Evolutionary conservation across 495 filamentous ascomycete species (phyloP).

Genomic region (Xeromyces bisporus): DNA sequence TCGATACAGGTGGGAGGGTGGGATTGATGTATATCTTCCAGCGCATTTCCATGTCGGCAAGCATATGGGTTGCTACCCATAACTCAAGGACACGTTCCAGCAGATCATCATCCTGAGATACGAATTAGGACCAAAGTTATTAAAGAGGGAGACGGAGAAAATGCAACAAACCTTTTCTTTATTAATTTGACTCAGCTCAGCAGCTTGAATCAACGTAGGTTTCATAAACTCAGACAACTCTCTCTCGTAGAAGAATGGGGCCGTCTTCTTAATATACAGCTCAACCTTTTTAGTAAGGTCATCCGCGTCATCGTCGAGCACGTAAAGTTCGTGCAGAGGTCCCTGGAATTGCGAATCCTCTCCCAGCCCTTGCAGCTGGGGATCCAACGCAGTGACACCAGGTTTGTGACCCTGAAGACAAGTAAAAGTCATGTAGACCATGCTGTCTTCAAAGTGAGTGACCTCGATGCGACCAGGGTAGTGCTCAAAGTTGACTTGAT

Average conservation of each 20-base stretch:
- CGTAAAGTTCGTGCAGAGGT: conserved; percentile 28
- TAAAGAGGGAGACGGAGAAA: not conserved
- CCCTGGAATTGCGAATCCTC: conserved; percentile 27
- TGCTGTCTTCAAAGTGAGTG: conserved; percentile 46
- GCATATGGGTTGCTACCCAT: conserved; percentile 58
- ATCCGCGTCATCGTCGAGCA: conserved; percentile 50
- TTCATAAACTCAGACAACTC: conserved; percentile 54
- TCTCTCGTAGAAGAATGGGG: conserved; percentile 41
- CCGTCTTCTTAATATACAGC: conserved; percentile 48
- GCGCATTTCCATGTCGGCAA: conserved; percentile 46
- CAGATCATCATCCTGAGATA: conserved; percentile 33
- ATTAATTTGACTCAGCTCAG: conserved; percentile 34
- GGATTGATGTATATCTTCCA: conserved; percentile 47
- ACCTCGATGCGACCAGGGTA: conserved; percentile 48
- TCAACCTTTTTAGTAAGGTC: conserved; percentile 52
- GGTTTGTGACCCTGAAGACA: conserved; percentile 30
- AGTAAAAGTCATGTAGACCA: conserved; percentile 33
- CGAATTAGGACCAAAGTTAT: conserved; percentile 2
- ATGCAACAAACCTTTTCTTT: conserved; percentile 11
- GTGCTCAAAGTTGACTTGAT: conserved; percentile 36
- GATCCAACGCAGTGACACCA: conserved; percentile 31
- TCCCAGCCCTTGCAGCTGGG: conserved; percentile 36
- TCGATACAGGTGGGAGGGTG: conserved; percentile 25
- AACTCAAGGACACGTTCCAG: conserved; percentile 53
- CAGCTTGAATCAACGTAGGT: conserved; percentile 44